These are phyloP conservation scores for Chaetothyriales sp. DNA, from an alignment of 2,329 filamentous ascomycete genomes.

Conservation along the genomic window DNA sequence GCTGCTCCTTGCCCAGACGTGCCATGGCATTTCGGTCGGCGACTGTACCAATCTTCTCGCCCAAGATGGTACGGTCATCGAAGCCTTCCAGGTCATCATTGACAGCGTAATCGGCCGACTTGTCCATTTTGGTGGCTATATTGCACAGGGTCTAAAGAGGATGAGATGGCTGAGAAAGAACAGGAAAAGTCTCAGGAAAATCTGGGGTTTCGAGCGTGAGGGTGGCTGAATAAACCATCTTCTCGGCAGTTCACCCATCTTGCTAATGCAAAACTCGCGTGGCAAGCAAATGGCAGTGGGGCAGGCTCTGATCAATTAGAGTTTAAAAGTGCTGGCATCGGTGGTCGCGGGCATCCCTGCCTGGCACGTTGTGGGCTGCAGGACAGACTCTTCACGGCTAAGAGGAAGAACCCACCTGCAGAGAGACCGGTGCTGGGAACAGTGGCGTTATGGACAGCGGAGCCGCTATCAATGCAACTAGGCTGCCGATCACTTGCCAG, in stretches of 20 bases:
- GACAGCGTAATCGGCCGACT: slow-evolving; percentile 6
- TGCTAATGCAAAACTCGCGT: not conserved
- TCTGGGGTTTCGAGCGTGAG: not conserved
- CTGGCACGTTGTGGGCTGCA: not conserved
- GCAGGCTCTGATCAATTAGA: not conserved
- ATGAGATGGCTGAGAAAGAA: not conserved
- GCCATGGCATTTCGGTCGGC: slow-evolving; percentile 9
- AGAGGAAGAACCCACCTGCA: too few species aligned
- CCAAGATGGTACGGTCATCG: slow-evolving; percentile 6
- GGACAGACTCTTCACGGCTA: not conserved
- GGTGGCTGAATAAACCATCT: not conserved
- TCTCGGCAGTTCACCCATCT: not conserved
- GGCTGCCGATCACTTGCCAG: not conserved
- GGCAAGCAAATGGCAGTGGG: not conserved
- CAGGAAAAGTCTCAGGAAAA: not conserved
- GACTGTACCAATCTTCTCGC: slow-evolving; percentile 9
- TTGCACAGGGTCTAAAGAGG: not conserved
- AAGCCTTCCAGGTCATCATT: slow-evolving; percentile 5
- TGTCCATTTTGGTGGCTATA: slow-evolving; percentile 4
- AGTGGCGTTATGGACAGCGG: not conserved
- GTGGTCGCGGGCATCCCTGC: not conserved
- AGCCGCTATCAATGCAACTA: not conserved
- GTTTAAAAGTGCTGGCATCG: not conserved
- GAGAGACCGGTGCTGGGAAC: not conserved
- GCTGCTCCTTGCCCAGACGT: slow-evolving; percentile 2